Conservation (phyloP, 306 rosid genomes). For the Trichosanthes truncata region DNA sequence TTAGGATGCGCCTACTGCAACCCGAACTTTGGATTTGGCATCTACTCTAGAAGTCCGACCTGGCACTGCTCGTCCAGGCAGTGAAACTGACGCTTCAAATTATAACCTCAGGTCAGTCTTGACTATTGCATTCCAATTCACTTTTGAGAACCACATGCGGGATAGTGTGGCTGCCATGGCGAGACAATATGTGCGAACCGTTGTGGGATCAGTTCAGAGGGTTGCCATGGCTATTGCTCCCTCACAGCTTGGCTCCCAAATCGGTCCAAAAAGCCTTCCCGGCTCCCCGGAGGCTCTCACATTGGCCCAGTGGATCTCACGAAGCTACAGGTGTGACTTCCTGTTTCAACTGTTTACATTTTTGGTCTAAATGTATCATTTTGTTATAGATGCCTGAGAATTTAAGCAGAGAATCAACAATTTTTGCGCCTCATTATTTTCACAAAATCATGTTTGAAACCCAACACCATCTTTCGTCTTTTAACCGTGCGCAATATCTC, state of each 20-base stretch:
- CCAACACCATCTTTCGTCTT: neutral
- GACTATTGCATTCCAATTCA: slow-evolving; percentile 91
- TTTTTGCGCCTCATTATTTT: neutral
- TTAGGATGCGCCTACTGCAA: slow-evolving; percentile 57
- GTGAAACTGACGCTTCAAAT: slow-evolving; percentile 40
- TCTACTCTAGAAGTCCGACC: slow-evolving; percentile 86
- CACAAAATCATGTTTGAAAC: neutral
- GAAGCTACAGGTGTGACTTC: slow-evolving; percentile 61
- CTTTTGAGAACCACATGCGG: slow-evolving; percentile 72
- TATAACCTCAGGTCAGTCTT: slow-evolving; percentile 85
- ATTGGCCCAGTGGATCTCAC: slow-evolving; percentile 62
- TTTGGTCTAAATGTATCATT: neutral
- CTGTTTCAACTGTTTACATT: neutral
- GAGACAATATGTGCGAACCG: slow-evolving; percentile 89
- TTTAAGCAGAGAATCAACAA: neutral
- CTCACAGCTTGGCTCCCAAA: slow-evolving; percentile 44
- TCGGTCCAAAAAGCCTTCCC: slow-evolving; percentile 63
- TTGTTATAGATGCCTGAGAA: neutral
- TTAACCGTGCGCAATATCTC: slow-evolving; percentile 31
- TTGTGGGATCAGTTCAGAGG: slow-evolving; percentile 91
- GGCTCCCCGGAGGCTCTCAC: slow-evolving; percentile 90
- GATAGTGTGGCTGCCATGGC: slow-evolving; percentile 99
- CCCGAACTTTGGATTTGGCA: slow-evolving; percentile 82
- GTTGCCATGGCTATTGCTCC: slow-evolving; percentile 99
- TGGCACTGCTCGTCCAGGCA: slow-evolving; percentile 34